phyloP scores from a whole-genome alignment of 805 yeast species.

The Isabelozyma pseudorhagii region DNA sequence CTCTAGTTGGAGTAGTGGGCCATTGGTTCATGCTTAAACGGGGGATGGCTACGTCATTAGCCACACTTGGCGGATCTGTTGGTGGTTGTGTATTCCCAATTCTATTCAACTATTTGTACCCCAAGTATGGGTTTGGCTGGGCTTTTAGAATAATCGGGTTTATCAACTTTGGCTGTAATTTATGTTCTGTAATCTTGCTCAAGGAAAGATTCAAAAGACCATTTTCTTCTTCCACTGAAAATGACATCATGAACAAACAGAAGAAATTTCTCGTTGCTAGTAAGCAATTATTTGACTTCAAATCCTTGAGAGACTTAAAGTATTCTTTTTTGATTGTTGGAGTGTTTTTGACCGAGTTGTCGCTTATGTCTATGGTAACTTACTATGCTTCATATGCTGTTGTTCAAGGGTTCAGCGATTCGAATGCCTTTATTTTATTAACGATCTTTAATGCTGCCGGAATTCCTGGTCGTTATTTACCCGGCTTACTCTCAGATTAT shows the following conservation, averaged over 20 bases:
- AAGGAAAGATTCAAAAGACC: constrained; percentile 20
- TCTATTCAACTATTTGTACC: constrained; percentile 43
- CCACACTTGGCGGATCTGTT: constrained; percentile 57
- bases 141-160: constrained; percentile 49
- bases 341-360: constrained; percentile 47
- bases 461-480: constrained; percentile 51
- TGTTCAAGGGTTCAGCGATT: constrained; percentile 43
- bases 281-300: constrained; percentile 26
- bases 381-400: constrained; percentile 59
- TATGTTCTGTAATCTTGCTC: constrained; percentile 20
- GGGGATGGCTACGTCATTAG: constrained; percentile 41
- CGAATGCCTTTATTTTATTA: constrained; percentile 40
- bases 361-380: constrained; percentile 49
- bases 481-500: constrained; percentile 53
- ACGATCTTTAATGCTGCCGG: constrained; percentile 48
- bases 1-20: constrained; percentile 57
- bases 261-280: constrained; percentile 10
- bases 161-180: constrained; percentile 24
- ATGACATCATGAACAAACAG: constrained; percentile 1
- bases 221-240: background rate
- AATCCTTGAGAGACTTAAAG: constrained; percentile 33
- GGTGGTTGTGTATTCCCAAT: constrained; percentile 66
- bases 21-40: constrained; percentile 64
- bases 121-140: constrained; percentile 57
- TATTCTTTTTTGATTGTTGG: constrained; percentile 37